Base-by-base conservation (phyloP, 2,329 filamentous ascomycete genomes). In the Diaporthe velutina region DNA sequence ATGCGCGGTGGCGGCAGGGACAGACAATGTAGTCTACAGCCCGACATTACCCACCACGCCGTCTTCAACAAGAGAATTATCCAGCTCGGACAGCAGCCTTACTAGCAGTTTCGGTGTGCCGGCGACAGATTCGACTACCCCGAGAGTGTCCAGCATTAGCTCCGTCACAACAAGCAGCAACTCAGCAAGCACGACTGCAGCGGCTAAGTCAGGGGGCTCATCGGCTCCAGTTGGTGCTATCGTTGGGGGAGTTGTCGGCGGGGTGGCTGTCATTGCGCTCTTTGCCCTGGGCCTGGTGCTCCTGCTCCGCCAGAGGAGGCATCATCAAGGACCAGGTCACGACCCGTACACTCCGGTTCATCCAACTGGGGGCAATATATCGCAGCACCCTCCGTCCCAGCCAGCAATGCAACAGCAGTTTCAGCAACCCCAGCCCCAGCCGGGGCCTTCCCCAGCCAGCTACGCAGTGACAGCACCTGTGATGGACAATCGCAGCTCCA, bases 231-330 rank as follows among this genome's bases (percentile, higher is more conserved):
- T 78, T 8, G 82, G 80, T 38, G 76, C 82, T 73, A 82, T 83
- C 52, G 80, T 79, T 4, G 82, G 82, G 40, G 82, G 82, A 48
- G 82, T 80, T 10, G 79, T 83, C 3, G 81, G 79, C 73, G 82
- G 79, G 22, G 60, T 81, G 1, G 80, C 73, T 35, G 78, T 78
- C n/a, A 60, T 84, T 33, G 81, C 73, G 22, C 74, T 83, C 8
- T 77, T 83, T 73, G 74, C 70, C 68, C 58, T 81, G n/a, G 80
- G 76, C 54, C 77, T 78, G 74, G 80, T 82, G 71, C 78, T 80
- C 67, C 42, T 84, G n/a, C 66, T 80, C 48, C 82, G 81, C 42
- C 76, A 78, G 61, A 79, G 76, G 52, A 79, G 76, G 57, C 79
- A 80, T 15, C 54, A 76, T 77, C 48, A 77, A 78, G 50, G 64